Conservation (phyloP, 1,139 yeast genomes). For the Saccharomycopsis hybrid region DNA sequence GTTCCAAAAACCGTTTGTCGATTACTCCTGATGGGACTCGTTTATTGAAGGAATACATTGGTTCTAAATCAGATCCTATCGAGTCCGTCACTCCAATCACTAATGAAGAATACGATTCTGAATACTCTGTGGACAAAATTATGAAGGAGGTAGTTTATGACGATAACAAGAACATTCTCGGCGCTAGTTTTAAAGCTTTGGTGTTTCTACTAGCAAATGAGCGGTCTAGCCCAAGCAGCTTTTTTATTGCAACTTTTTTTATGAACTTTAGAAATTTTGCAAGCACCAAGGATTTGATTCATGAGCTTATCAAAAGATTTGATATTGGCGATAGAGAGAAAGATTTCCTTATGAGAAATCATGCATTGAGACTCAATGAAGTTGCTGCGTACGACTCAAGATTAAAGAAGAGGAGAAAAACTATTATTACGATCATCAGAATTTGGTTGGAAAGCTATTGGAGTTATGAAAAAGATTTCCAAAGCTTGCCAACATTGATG, state of each 20-base stretch:
- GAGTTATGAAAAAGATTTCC: constrained; percentile 58
- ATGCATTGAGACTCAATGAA: constrained; percentile 26
- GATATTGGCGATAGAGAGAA: constrained; percentile 39
- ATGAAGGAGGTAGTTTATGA: constrained; percentile 37
- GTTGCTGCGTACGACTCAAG: constrained; percentile 37
- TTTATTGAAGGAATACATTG: constrained; percentile 11
- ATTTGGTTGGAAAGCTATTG: constrained; percentile 88
- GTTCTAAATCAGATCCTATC: constrained; percentile 3
- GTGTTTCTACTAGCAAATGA: constrained; percentile 71
- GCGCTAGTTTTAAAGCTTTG: constrained; percentile 75
- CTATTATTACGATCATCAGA: constrained; percentile 62
- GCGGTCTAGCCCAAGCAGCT: constrained; percentile 52
- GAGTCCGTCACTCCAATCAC: constrained; percentile 13
- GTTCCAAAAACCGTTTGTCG: constrained; percentile 3
- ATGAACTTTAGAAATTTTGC: constrained; percentile 75
- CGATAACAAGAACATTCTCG: constrained; percentile 52
- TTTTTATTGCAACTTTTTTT: constrained; percentile 70
- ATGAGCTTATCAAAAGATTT: constrained; percentile 61
- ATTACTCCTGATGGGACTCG: constrained; percentile 17
- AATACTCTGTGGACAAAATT: constrained; percentile 28
- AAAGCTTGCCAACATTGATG: constrained; percentile 57
- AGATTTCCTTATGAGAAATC: constrained; percentile 14
- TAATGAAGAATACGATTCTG: constrained; percentile 18
- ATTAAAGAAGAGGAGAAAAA: constrained; percentile 57
- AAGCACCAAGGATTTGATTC: constrained; percentile 60